These are phyloP conservation scores for Penicillium oxalicum DNA, from an alignment of 2,329 filamentous ascomycete genomes.

Conservation along the genomic window DNA sequence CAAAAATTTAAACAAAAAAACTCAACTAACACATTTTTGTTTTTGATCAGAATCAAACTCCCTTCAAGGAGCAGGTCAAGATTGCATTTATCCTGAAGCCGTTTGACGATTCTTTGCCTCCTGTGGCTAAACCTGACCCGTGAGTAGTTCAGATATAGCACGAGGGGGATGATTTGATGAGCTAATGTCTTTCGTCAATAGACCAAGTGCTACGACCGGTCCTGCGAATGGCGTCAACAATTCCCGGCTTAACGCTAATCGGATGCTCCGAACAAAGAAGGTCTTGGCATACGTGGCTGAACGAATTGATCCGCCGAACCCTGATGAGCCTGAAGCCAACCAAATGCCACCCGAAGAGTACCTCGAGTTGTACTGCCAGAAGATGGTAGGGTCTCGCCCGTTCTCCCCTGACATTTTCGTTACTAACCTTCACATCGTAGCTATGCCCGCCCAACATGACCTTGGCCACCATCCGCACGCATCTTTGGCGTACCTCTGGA, in stretches of 20 bases:
- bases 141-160: slow-evolving; percentile 28
- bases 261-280: slow-evolving; percentile 94
- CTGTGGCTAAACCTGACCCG: slow-evolving; percentile 66
- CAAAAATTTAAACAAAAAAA: too few relatives aligned
- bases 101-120: slow-evolving; percentile 66
- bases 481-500: slow-evolving; percentile 91
- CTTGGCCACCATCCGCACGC: slow-evolving; percentile 80
- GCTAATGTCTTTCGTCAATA: slow-evolving; percentile 8
- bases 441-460: slow-evolving; percentile 73
- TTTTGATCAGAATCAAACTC: slow-evolving; percentile 61
- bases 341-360: slow-evolving; percentile 80
- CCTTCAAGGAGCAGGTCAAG: slow-evolving; percentile 87
- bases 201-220: slow-evolving; percentile 18
- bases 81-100: slow-evolving; percentile 90
- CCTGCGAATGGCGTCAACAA: slow-evolving; percentile 35
- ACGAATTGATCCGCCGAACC: slow-evolving; percentile 68
- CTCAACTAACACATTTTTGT: too few relatives aligned
- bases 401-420: background rate
- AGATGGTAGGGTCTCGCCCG: slow-evolving; percentile 58
- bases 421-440: slow-evolving; percentile 22
- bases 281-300: slow-evolving; percentile 89
- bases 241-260: slow-evolving; percentile 88
- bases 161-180: background rate
- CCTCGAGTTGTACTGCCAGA: slow-evolving; percentile 89
- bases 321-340: slow-evolving; percentile 53